Evolutionary conservation across 1,284 basidiomycete genomes (phyloP), one percentile per base, ranked within the genome.

Genomic region (Tylopilus sp.): DNA sequence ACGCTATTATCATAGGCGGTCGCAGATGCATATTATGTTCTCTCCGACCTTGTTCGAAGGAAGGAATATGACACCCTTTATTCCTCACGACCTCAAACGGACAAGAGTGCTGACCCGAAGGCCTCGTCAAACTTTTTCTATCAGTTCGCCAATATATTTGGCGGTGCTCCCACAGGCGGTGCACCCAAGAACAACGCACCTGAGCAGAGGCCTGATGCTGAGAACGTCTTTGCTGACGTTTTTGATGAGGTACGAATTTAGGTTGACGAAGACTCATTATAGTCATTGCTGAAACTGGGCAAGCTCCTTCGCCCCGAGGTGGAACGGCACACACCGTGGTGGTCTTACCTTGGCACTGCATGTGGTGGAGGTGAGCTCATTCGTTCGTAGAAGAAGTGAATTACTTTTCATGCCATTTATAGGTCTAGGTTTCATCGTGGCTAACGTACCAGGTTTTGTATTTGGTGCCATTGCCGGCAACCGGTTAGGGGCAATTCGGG

Each of bases 21-120:
- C 52, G 92, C 95, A 43, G 94, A 98, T 71, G 95, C 95, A 10
- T 97, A 97, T 73, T 98, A 94, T 67, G 90, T 97, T 8, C 81
- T 98, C 23, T 95, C 91, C 1, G 92, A 97, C 69, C 69, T 82
- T 2, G 74, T 82, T 36, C 76, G 93, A 45, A 79, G 89, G 46
- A 73, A 67, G 57, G 94, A 97, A 69, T 97, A 97, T 63, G 92
- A 95, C 59, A 59, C 64, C 0, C 73, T 93, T 4, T 82, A 89
- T 67, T 59, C 71, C 9, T 74, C 80, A 3, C 77, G 75, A 41
- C 59, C 74, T 5, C 68, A 66, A 15, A 63, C 71, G 34, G 78
- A 82, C 57, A 77, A 70, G 48, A 78, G 79, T 12, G 71, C 70
- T 29, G 78, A 87, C 55, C 86, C 91, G 15, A 74, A 73, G 31